Base-by-base conservation (phyloP, 106 monocot species). In the Phalaenopsis aphrodite region DNA sequence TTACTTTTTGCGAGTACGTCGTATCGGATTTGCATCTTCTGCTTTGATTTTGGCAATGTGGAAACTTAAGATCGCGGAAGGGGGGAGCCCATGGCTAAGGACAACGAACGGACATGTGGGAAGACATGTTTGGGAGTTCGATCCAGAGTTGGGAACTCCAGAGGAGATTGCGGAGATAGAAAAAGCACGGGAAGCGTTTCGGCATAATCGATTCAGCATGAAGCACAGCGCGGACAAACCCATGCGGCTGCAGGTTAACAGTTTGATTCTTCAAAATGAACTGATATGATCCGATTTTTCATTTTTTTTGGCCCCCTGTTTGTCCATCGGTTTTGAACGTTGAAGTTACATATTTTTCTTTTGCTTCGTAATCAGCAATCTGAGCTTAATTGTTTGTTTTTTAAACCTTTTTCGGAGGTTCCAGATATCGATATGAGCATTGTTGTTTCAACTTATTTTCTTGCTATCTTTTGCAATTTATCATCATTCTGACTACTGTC, bases 81-180 rank as follows among this genome's bases (percentile, higher is more conserved):
- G 90, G 3, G 83, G 85, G 9, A 78, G 79, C 76, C 88, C 88
- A 9, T 95, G 88, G 95, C 83, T 95, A 41, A 82, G 88, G 61
- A 90, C 92, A 15, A 86, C 48, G 9, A 95, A 95, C 61, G 78
- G 73, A 73, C 92, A 95, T 75, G 84, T 86, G 2, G 95, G 95
- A 17, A 82, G 95, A 68, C 90, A 92, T 58, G 68, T 90, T 12
- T 95, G 95, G 95, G 92, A 95, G 85, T 95, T 90, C 55, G 95
- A 95, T 55, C 84, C 90, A 9, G 55, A 83, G 75, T 46, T 86
- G 1, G 92, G 85, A 5, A 84, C 92, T 11, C 67, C 84, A 2
- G 95, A 95, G 65, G 91, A 94, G 78, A 85, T 85, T 39, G 88
- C 83, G 0, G 84, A 69, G 38, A 80, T 95, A 36, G 94, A 92